phyloP scores from a whole-genome alignment of 148 eudicot genomes.

The Drosera capensis region DNA sequence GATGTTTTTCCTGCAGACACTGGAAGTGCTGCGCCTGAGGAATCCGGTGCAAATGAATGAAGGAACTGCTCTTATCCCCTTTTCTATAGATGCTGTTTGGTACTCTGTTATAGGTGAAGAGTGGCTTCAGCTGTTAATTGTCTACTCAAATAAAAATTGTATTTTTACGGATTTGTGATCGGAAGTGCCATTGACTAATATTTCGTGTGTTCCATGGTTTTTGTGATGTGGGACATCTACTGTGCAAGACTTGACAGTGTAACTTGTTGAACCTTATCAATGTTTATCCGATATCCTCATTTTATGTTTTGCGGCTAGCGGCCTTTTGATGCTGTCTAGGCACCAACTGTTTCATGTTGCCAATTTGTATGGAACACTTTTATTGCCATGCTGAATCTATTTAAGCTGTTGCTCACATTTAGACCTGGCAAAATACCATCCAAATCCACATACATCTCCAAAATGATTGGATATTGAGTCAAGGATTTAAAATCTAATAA shows the following conservation, averaged over 20 bases:
- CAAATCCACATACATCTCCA: no score
- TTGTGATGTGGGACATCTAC: constrained; percentile 8
- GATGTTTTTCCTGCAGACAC: constrained; percentile 19
- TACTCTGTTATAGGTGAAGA: constrained; percentile 12
- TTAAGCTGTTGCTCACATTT: no score
- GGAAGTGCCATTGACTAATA: not conserved
- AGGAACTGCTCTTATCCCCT: constrained; percentile 6
- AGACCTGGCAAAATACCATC: no score
- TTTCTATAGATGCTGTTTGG: constrained; percentile 12
- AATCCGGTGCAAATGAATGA: constrained; percentile 42
- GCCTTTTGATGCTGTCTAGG: no score
- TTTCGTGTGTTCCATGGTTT: constrained; percentile 6
- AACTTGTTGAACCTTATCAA: not conserved
- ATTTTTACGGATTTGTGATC: constrained; percentile 4
- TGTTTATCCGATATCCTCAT: not conserved
- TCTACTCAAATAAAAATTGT: constrained; percentile 18
- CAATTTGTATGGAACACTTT: no score
- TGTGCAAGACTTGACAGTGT: not conserved
- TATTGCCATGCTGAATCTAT: no score
- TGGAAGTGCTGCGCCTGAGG: constrained; percentile 42
- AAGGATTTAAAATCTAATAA: no score
- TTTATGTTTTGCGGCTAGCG: not conserved
- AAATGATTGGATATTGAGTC: no score
- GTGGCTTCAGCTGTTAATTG: constrained; percentile 13
- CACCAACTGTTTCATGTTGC: no score